These are phyloP conservation scores for Eimeria sp. DNA, from an alignment of 169 alveolate species.

Conservation along the genomic window DNA sequence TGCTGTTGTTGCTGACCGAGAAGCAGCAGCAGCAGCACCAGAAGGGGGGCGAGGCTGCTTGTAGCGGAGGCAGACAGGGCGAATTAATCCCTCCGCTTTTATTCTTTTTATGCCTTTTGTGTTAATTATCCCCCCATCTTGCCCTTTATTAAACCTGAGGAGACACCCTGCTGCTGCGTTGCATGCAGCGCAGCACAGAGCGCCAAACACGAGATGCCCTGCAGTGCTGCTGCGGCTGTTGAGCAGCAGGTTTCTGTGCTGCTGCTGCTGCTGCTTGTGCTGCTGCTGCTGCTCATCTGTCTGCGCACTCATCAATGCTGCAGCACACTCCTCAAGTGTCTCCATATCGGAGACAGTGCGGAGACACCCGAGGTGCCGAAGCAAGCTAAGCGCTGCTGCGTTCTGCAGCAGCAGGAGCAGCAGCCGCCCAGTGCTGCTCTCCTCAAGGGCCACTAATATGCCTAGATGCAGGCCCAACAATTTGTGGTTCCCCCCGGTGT, in stretches of 20 bases:
- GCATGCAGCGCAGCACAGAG: conserved; percentile 45
- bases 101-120: neutral
- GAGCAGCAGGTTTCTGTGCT: neutral
- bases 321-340: conserved; percentile 34
- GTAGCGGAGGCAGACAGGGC: conserved; percentile 4
- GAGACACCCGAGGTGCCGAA: conserved; percentile 51
- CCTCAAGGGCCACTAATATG: neutral
- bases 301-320: conserved; percentile 41
- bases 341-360: neutral
- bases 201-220: neutral
- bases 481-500: neutral
- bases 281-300: conserved; percentile 8
- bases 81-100: neutral
- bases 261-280: conserved; percentile 4
- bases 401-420: conserved; percentile 22
- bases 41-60: neutral
- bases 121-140: neutral
- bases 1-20: neutral
- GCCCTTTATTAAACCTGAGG: neutral
- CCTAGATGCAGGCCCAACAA: neutral
- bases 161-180: conserved; percentile 18
- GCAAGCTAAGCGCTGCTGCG: conserved; percentile 11
- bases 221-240: neutral
- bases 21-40: conserved; percentile 40
- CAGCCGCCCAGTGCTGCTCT: neutral